Conservation (phyloP, 768 basidiomycete genomes). For the Mycena maculata region DNA sequence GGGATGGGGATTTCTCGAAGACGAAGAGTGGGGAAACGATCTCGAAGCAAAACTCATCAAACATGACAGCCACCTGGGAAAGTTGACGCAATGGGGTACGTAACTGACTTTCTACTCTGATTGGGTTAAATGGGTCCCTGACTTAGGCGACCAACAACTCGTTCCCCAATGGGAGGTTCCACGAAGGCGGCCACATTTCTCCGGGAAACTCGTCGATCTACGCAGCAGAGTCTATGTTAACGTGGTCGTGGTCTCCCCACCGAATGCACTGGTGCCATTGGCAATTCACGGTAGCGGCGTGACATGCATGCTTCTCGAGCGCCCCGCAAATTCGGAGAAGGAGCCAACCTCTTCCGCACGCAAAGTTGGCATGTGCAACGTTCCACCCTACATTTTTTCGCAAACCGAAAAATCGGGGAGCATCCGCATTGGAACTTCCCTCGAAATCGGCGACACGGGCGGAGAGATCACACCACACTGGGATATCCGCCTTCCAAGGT, state of each 20-base stretch:
- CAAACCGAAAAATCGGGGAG: constrained; percentile 27
- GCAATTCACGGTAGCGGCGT: constrained; percentile 28
- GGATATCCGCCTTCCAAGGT: too few relatives aligned
- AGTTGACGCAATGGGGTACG: constrained; percentile 31
- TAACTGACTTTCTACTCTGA: not conserved
- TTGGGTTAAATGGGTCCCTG: not conserved
- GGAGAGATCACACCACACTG: too few relatives aligned
- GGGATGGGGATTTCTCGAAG: constrained; percentile 28
- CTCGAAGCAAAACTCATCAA: constrained; percentile 2
- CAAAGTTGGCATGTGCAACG: constrained; percentile 38
- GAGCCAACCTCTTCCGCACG: not conserved
- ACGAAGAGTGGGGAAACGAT: not conserved
- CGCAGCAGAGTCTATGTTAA: constrained; percentile 2
- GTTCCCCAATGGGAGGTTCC: constrained; percentile 19
- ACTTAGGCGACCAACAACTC: constrained; percentile 12
- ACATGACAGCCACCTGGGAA: constrained; percentile 12
- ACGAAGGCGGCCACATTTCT: not conserved
- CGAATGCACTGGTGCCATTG: constrained; percentile 9
- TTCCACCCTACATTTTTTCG: constrained; percentile 37
- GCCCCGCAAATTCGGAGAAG: constrained; percentile 17
- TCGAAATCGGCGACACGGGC: too few relatives aligned
- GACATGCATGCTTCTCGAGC: constrained; percentile 38
- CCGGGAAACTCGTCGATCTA: constrained; percentile 9
- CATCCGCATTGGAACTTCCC: constrained; percentile 1
- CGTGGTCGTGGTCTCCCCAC: not conserved